Evolutionary conservation across 163 green algal genomes (phyloP).

Genomic region (Scenedesmus sp.): DNA sequence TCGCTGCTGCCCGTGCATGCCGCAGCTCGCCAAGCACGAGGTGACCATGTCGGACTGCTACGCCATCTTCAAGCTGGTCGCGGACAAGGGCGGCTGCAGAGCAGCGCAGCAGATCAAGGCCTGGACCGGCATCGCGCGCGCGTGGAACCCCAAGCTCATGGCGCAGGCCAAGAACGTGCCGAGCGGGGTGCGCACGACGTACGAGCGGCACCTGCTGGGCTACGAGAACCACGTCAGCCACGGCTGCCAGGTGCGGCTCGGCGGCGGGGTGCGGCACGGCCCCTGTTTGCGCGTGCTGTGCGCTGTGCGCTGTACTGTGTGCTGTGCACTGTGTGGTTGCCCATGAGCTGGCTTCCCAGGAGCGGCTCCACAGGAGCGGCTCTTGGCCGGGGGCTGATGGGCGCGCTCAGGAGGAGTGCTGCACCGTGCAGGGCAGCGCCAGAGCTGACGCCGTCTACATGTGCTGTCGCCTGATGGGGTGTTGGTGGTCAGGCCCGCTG

Average conservation of each 20-base stretch:
- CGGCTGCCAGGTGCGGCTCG: not conserved
- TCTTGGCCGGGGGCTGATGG: too few species aligned
- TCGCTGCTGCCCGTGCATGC: not conserved
- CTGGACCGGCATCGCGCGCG: constrained; percentile 22
- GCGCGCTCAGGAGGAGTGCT: too few species aligned
- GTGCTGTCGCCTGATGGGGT: too few species aligned
- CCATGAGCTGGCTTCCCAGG: too few species aligned
- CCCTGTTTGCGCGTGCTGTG: too few species aligned
- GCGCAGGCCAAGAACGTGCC: constrained; percentile 2
- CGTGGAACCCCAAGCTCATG: not conserved
- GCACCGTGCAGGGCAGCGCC: too few species aligned
- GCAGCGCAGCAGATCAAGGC: not conserved
- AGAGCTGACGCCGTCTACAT: too few species aligned
- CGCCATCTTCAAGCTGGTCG: constrained; percentile 38
- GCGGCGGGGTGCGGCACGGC: too few species aligned
- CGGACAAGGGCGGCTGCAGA: constrained; percentile 8
- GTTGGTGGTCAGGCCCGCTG: too few species aligned
- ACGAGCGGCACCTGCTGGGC: not conserved
- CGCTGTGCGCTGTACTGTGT: too few species aligned
- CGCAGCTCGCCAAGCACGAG: constrained; percentile 10
- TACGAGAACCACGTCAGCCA: constrained; percentile 32
- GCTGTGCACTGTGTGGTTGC: too few species aligned
- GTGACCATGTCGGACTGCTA: not conserved
- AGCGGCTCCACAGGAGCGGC: too few species aligned
- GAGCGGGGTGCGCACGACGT: not conserved